These are phyloP conservation scores for Vitis vinifera DNA, from an alignment of 164 flowering plant genomes.

Conservation along the genomic window DNA sequence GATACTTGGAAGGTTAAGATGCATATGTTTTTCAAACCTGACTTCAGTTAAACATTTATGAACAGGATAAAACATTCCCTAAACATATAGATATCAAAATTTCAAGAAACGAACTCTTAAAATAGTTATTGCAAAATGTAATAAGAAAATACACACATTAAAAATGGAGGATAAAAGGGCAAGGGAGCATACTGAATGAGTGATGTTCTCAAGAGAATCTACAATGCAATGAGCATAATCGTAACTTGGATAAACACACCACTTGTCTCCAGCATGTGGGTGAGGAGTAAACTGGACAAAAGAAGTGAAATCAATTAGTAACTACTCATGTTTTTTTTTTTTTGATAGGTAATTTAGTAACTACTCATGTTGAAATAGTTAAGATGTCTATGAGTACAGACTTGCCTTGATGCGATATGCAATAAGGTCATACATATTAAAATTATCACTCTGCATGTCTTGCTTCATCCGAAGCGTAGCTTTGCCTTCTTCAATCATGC, in stretches of 20 bases:
- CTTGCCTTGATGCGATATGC: slow-evolving; percentile 96
- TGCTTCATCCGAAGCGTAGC: slow-evolving; percentile 98
- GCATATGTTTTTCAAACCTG: too few relatives aligned
- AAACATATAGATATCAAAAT: too few relatives aligned
- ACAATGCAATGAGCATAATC: slow-evolving; percentile 98
- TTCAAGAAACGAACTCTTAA: too few relatives aligned
- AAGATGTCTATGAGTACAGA: neutral
- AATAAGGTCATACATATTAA: slow-evolving; percentile 94
- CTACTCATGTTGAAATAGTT: neutral
- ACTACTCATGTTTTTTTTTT: neutral
- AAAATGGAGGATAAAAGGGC: neutral
- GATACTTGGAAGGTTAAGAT: too few relatives aligned
- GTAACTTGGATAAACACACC: slow-evolving; percentile 98
- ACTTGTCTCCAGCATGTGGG: slow-evolving; percentile 95
- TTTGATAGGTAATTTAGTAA: neutral
- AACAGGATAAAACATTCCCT: too few relatives aligned
- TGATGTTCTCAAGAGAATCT: slow-evolving; percentile 93
- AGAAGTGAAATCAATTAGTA: slow-evolving; percentile 4
- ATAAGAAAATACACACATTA: too few relatives aligned
- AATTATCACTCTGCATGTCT: slow-evolving; percentile 98
- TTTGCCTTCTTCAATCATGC: slow-evolving; percentile 89
- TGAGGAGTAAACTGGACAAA: slow-evolving; percentile 82
- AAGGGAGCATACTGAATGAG: slow-evolving; percentile 77
- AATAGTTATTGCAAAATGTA: too few relatives aligned
- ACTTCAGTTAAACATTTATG: too few relatives aligned